Base-by-base conservation (phyloP, 108 stramenopile species). In the Fistulifera solaris region DNA sequence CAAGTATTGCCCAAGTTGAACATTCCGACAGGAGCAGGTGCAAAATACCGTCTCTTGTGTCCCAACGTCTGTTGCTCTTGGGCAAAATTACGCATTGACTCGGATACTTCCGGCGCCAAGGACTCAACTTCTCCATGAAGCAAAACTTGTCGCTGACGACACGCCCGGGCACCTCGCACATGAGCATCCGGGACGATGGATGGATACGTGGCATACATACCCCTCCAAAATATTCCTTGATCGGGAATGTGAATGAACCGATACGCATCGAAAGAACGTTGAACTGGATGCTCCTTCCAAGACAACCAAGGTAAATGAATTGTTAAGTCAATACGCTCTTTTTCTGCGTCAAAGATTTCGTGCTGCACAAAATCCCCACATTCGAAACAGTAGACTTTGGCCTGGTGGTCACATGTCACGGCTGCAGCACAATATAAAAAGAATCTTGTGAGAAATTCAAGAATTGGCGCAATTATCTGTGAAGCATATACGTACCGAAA, bases 301-400 rank as follows among this genome's bases (percentile, higher is more conserved):
- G 64, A 56, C 61, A 78, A 62, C 22, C 56, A 62, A 0, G 84
- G 84, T 8, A 75, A 27, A 31, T 68, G 60, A 14, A 65, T 59
- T 26, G 61, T 46, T 16, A 77, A 56, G 38, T 78, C 85, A 44
- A 82, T 56, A 0, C 88, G 71, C 16, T 78, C 72, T 45, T 67
- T 68, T 46, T 90, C 88, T 54, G 77, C 67, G 25, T 83, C 78
- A 58, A 90, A 86, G 24, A 85, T 71, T 25, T 74, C 73, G 31
- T 86, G 85, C 40, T 81, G 68, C 1, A 78, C 64, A 38, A 78
- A 68, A 48, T 88, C 82, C 4, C 81, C 87, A 55, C 83, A 85
- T 7, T 54, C 35, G 56, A 81, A 85, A 53, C 87, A 85, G 55
- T 73, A 89, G 38, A 88, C 22, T 48, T 79, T 72, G 1, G 71